phyloP scores from a whole-genome alignment of 257 asterid genomes.

The Jasminum sambac region DNA sequence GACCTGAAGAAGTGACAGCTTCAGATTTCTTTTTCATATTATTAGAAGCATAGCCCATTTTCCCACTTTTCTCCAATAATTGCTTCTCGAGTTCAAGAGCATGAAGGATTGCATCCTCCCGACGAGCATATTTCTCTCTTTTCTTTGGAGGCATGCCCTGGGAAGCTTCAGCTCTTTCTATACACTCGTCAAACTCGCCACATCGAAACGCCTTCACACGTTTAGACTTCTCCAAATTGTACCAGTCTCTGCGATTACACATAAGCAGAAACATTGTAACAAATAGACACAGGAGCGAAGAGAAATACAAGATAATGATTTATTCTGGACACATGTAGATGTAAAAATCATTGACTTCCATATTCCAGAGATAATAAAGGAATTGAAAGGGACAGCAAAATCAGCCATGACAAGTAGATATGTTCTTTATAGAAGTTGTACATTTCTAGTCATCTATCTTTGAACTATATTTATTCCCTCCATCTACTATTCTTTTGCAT shows the following conservation, averaged over 20 bases:
- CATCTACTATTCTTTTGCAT: background rate
- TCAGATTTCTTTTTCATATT: constrained; percentile 45
- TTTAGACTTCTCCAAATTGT: constrained; percentile 96
- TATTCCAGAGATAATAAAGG: constrained; percentile 1
- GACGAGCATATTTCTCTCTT: constrained; percentile 97
- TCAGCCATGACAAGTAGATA: constrained; percentile 5
- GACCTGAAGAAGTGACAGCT: constrained; percentile 48
- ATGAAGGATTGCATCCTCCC: constrained; percentile 98
- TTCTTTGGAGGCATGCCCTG: constrained; percentile 96
- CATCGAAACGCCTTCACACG: constrained; percentile 96
- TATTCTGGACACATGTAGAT: background rate
- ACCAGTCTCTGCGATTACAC: constrained; percentile 78
- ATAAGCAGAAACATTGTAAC: constrained; percentile 27
- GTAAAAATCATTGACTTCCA: constrained; percentile 9
- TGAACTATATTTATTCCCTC: background rate
- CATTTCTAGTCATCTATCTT: background rate
- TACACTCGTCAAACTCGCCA: constrained; percentile 94
- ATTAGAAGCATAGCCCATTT: constrained; percentile 49
- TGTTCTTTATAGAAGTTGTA: constrained; percentile 16
- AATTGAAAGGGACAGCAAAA: background rate
- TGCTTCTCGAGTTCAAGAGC: constrained; percentile 95
- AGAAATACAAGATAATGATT: constrained; percentile 10
- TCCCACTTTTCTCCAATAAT: constrained; percentile 69
- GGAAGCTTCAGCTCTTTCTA: constrained; percentile 94
- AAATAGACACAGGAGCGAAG: constrained; percentile 2